Evolutionary conservation across 2,329 filamentous ascomycete species (phyloP), one percentile per base, ranked within the genome.

Genomic region (Pseudogymnoascus sp.): DNA sequence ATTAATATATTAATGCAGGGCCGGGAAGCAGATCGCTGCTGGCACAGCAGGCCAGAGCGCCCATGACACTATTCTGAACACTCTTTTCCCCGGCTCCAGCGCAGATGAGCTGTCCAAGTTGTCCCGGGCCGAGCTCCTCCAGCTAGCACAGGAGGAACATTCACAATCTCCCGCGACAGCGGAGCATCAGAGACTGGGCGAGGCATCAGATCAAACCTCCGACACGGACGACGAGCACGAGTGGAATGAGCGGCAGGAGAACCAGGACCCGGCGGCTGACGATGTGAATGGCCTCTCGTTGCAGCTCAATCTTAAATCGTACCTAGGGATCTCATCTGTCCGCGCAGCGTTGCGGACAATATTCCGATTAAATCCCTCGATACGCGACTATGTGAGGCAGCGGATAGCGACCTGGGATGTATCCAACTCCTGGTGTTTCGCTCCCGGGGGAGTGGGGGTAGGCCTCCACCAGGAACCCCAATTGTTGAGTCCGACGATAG

Each of bases 1-100:
- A 56, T 56, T 56, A 56, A 56, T 56, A 18, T 56, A 56, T 56
- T 56, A 56, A 56, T 56, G 49, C 16, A 56, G 49, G 49, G 9
- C 49, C 49, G 49, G 25, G 49, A 56, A 56, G 12, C 49, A 56
- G n/a, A 34, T 34, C 25, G 25, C 49, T 34, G 49, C 9, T 18
- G 28, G 28, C 49, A 34, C 49, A 56, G 3, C 49, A 18, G 25
- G 49, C 49, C 25, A 34, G 49, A 56, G 25, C n/a, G 25, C 49
- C 25, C 28, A 56, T 56, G 49, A 56, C 28, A 34, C 25, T 11
- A 60, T 60, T 43, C 6, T 60, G 36, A 43, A 60, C 21, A 60
- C 59, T 14, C 34, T 60, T n/a, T 60, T 60, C 59, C 59, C 59
- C 9, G 59, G 59, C 25, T 38, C 59, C 31, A 60, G 14, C 38